Evolutionary conservation across 176 grass and related monocot genomes (phyloP).

Genomic region (Ananas comosus): DNA sequence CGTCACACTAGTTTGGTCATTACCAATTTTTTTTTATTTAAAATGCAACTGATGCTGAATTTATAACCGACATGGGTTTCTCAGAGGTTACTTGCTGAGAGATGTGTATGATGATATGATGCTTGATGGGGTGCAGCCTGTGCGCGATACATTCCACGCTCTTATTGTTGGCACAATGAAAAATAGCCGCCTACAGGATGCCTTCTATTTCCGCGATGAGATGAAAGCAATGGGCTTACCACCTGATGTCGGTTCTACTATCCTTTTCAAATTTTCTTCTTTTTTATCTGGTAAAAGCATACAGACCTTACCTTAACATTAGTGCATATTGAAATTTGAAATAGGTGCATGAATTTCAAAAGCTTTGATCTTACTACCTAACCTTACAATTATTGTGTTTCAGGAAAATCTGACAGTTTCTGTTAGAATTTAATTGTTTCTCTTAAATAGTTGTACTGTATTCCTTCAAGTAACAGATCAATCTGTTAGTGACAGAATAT

Average conservation of each 20-base stretch:
- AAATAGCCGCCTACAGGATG: conserved; percentile 75
- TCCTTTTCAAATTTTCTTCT: conserved; percentile 21
- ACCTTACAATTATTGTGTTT: no score
- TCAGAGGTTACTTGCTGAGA: conserved; percentile 64
- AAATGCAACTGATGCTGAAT: background rate
- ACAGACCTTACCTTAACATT: background rate
- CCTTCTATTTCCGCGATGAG: conserved; percentile 88
- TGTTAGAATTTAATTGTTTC: no score
- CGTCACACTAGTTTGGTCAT: no score
- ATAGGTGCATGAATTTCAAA: background rate
- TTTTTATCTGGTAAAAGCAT: background rate
- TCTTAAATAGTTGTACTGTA: no score
- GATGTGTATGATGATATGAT: conserved; percentile 95
- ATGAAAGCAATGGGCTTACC: conserved; percentile 89
- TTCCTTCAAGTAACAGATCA: no score
- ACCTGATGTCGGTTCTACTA: conserved; percentile 55
- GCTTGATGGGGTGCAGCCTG: conserved; percentile 83
- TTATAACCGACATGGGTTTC: conserved; percentile 3
- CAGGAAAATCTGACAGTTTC: no score
- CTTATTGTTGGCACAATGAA: conserved; percentile 96
- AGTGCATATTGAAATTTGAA: background rate
- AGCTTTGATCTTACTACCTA: no score
- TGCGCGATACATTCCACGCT: conserved; percentile 75
- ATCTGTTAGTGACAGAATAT: no score
- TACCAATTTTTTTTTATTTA: no score